These are phyloP conservation scores for Candida dubliniensis DNA, from an alignment of 1,139 yeast genomes.

Conservation along the genomic window DNA sequence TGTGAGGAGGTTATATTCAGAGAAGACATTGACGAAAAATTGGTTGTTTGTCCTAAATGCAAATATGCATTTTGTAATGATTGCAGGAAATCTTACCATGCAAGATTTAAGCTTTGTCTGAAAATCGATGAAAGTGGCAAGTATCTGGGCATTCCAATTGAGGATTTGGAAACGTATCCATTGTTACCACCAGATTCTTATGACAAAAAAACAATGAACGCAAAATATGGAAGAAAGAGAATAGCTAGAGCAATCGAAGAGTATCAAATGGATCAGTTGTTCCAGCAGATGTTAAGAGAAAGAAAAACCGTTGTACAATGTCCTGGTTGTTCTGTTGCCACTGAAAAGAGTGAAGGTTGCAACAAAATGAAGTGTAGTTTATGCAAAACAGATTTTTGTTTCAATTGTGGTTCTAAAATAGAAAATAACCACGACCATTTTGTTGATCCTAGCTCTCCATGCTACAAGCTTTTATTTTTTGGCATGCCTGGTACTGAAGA, in stretches of 20 bases:
- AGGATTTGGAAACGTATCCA: slow-evolving; percentile 42
- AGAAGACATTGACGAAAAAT: slow-evolving; percentile 48
- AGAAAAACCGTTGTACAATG: slow-evolving; percentile 47
- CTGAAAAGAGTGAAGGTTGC: slow-evolving; percentile 67
- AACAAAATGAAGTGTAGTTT: slow-evolving; percentile 62
- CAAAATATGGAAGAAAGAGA: slow-evolving; percentile 50
- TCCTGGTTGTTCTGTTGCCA: slow-evolving; percentile 54
- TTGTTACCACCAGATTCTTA: slow-evolving; percentile 26
- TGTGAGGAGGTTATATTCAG: slow-evolving; percentile 49
- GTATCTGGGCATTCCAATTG: slow-evolving; percentile 41
- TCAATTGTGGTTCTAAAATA: slow-evolving; percentile 51
- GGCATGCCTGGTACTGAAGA: slow-evolving; percentile 47
- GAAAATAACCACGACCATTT: slow-evolving; percentile 58
- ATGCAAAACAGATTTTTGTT: slow-evolving; percentile 56
- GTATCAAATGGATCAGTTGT: slow-evolving; percentile 48
- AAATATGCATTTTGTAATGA: slow-evolving; percentile 58
- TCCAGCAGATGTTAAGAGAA: slow-evolving; percentile 45
- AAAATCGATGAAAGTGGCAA: slow-evolving; percentile 13
- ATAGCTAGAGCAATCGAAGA: slow-evolving; percentile 45
- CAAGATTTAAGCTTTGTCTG: slow-evolving; percentile 48
- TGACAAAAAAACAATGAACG: slow-evolving; percentile 38
- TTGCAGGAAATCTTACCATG: slow-evolving; percentile 70
- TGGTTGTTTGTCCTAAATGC: slow-evolving; percentile 56
- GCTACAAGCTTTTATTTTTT: slow-evolving; percentile 55
- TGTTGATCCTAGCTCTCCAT: slow-evolving; percentile 38